A percentile compares a stretch with the other conserved stretches of the same genome.
Conservation (phyloP, 768 basidiomycete genomes). For the Pleurotus citrinopileatus region DNA sequence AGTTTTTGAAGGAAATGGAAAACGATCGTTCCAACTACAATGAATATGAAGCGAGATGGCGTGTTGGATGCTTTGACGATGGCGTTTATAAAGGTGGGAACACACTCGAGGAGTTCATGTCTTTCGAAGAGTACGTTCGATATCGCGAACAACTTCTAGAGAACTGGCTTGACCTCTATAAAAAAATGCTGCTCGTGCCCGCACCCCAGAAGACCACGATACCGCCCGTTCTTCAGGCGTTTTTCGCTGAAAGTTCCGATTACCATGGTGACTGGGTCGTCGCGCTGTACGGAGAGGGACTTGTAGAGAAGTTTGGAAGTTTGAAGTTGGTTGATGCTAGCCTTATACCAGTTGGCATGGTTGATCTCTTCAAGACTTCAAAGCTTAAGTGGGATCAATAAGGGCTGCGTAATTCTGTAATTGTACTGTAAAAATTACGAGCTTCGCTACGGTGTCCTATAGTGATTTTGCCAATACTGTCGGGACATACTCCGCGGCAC, state of each 20-base stretch:
- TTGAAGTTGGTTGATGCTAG: constrained; percentile 36
- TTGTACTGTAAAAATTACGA: no score
- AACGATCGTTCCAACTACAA: constrained; percentile 24
- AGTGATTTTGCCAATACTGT: no score
- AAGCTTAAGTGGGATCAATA: constrained; percentile 31
- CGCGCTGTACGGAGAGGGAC: constrained; percentile 35
- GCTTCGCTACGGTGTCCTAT: no score
- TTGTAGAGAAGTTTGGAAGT: constrained; percentile 35
- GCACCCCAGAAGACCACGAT: constrained; percentile 1
- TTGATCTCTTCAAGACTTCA: constrained; percentile 33
- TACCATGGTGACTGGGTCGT: constrained; percentile 34
- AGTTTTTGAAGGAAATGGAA: constrained; percentile 19
- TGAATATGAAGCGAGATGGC: constrained; percentile 23
- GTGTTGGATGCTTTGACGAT: background rate
- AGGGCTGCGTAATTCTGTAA: no score
- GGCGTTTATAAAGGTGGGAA: background rate
- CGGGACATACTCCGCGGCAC: no score
- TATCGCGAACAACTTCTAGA: constrained; percentile 21
- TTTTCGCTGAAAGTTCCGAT: constrained; percentile 3
- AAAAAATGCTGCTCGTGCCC: constrained; percentile 20
- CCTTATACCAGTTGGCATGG: constrained; percentile 39
- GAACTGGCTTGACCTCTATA: constrained; percentile 23
- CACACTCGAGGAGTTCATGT: constrained; percentile 20
- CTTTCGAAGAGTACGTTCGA: constrained; percentile 24
- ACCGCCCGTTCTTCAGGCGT: constrained; percentile 15